Percentiles rank a stretch among this genome's conserved stretches.
Conservation (phyloP, 371 early-diverging fungal species). For the Zancudomyces culisetae region DNA sequence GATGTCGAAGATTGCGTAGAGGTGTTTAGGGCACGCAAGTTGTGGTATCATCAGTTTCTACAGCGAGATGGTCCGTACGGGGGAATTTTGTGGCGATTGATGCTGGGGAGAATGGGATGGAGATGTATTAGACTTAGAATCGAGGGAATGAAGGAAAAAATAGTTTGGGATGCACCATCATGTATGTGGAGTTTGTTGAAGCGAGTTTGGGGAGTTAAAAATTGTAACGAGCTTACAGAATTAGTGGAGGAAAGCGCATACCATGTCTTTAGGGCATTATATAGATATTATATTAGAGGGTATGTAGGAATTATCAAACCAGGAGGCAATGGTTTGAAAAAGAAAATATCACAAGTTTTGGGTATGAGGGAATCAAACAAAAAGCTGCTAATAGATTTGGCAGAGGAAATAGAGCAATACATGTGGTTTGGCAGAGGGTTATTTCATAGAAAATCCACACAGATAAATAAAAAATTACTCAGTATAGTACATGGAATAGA, state of each 20-base stretch:
- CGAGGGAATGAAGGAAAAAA: background rate
- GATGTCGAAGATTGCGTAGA: background rate
- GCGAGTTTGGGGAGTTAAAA: background rate
- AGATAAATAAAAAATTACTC: slow-evolving; percentile 7
- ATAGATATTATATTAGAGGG: slow-evolving; percentile 1
- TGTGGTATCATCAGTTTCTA: background rate
- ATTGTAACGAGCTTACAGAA: background rate
- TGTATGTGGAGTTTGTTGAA: background rate
- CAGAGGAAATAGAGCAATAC: slow-evolving; percentile 17
- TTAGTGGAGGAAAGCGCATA: background rate
- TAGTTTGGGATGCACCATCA: background rate
- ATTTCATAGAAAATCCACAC: slow-evolving; percentile 3
- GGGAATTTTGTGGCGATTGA: background rate
- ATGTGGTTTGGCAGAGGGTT: slow-evolving; percentile 17
- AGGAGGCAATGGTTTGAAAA: slow-evolving; percentile 5
- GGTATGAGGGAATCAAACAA: background rate
- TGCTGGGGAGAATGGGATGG: background rate
- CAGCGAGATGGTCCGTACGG: background rate
- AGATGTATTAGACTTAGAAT: background rate
- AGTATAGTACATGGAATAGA: slow-evolving; percentile 9
- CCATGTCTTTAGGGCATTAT: background rate
- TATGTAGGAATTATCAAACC: too few species aligned
- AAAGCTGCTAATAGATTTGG: slow-evolving; percentile 3
- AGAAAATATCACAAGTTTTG: background rate
- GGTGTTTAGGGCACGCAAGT: background rate